Base-by-base conservation (phyloP, 2,329 filamentous ascomycete species). In the Sclerotinia sclerotiorum region DNA sequence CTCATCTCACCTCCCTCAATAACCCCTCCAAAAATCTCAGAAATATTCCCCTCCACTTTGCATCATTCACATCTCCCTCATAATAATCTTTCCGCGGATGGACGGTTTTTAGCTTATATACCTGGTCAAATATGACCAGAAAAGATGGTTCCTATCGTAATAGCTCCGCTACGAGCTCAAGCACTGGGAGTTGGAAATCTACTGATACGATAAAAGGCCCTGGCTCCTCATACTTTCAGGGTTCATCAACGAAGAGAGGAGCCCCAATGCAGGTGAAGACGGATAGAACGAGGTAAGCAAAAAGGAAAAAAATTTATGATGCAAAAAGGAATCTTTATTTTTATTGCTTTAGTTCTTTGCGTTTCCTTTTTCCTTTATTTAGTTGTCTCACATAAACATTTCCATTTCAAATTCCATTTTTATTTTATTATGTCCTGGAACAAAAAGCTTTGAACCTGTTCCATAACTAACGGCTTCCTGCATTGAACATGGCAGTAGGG, bases 181-280 rank as follows among this genome's bases (percentile, higher is more conserved):
- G 85, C 81, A 86, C 85, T 76, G 85, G 87, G 75, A 91, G 88
- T 81, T 87, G 85, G 79, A 85, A 85, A 74, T 91, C 89, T 70
- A 85, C 84, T 76, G 85, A 87, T 76, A 93, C 90, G 51, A 81
- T 88, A 79, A 83, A 83, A 67, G 65, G 65, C 68, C 80, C 79
- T 72, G 79, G 61, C 52, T 66, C 51, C 62, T 60, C 76, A 42
- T 69, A 75, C 48, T 77, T 77, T 63, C 74, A 74, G 27, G 72
- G 70, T 49, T 67, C 75, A 49, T 74, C 76, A 63, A 63, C 48
- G 65, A 72, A 74, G 68, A 72, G 74, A 68, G 70, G 72, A 32
- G 68, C 79, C 15, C 82, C 80, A 70, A 82, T 80, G 74, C 81
- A 83, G 66, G 82, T 90, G 73, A 85, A 84, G 78, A 88, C 84